Evolutionary conservation across 495 filamentous ascomycete species (phyloP), one percentile per base, ranked within the genome.

Genomic region (Amorphotheca resinae): DNA sequence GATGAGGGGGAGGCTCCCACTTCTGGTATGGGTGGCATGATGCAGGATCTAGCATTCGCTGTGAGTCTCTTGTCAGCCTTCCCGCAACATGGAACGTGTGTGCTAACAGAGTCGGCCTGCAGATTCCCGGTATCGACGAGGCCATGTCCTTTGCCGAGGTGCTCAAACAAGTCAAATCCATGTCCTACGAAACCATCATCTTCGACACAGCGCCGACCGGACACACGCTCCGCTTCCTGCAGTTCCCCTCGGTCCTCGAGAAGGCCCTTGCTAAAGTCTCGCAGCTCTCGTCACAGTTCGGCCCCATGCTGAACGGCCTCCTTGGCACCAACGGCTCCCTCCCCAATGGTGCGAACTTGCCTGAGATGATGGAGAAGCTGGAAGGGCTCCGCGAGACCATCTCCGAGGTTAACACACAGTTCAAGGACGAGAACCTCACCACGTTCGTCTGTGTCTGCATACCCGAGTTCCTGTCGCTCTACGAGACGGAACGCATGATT

Each of bases 71-170:
- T n/a, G n/a, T n/a, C n/a, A n/a, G n/a, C 23, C 21, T 22, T 36
- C n/a, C 5, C 44, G 2, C 22, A 6, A 9, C 4, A 30, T 3
- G 14, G 2, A n/a, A n/a, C n/a, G n/a, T n/a, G n/a, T n/a, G n/a
- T n/a, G n/a, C n/a, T n/a, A n/a, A n/a, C n/a, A 21, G 2, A n/a
- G n/a, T n/a, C n/a, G n/a, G n/a, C n/a, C n/a, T 48, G 22, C 28
- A 95, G 87, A 96, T 98, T 33, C 91, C 91, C 40, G 91, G 91
- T 63, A 89, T 99, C 44, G 91, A 99, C 61, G 91, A 99, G 63
- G 91, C 91, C 56, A 96, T 96, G 93, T 95, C 91, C 38, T 99
- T 96, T 56, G 91, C 91, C 55, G 91, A 96, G 65, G 91, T 96
- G 37, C 74, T 96, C 46, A 96, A 99, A 64, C 93, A 99, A 65